Conservation (phyloP, 768 basidiomycete genomes). For the Scleroderma bovista region DNA sequence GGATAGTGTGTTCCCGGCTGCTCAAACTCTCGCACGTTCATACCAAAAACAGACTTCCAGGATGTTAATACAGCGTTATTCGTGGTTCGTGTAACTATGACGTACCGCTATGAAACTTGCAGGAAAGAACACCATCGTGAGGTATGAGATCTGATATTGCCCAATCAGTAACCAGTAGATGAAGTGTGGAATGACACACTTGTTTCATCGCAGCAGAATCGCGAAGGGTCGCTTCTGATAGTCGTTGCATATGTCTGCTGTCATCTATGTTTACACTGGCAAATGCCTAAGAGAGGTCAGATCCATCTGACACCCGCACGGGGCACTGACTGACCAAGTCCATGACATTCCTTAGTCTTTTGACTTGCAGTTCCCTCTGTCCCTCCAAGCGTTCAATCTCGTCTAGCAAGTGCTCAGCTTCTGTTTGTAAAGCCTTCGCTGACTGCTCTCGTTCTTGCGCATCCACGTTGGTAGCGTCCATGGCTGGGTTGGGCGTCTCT, state of each 20-base stretch:
- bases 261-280: constrained; percentile 55
- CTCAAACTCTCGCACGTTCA: constrained; percentile 46
- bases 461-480: constrained; percentile 26
- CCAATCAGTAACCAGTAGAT: constrained; percentile 8
- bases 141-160: constrained; percentile 33
- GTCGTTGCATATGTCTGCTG: constrained; percentile 43
- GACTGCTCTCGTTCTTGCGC: constrained; percentile 15
- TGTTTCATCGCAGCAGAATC: constrained; percentile 39
- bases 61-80: not conserved
- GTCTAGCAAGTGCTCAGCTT: constrained; percentile 41
- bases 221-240: constrained; percentile 41
- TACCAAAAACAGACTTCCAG: constrained; percentile 45
- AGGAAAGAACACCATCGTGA: constrained; percentile 60
- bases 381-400: constrained; percentile 46
- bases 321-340: constrained; percentile 20
- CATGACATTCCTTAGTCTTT: constrained; percentile 30
- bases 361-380: constrained; percentile 24
- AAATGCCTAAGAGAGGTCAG: constrained; percentile 39
- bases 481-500: constrained; percentile 44
- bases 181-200: constrained; percentile 18
- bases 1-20: constrained; percentile 2
- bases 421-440: constrained; percentile 35
- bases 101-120: constrained; percentile 39
- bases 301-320: not conserved
- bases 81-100: not conserved